Conservation (phyloP, 257 asterid genomes). For the Echium plantagineum region DNA sequence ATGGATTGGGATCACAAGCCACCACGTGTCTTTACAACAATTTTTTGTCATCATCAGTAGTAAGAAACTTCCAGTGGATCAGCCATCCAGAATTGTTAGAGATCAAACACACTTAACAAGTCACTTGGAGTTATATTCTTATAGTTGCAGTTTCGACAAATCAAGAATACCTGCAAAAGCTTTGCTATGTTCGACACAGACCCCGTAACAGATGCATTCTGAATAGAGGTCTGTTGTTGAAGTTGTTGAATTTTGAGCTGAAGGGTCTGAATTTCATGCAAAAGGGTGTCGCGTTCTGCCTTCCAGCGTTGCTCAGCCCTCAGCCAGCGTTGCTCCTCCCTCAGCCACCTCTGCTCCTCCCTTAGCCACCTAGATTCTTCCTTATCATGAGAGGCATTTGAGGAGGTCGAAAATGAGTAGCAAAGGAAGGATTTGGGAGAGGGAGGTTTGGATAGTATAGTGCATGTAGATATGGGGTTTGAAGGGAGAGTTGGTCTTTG, state of each 20-base stretch:
- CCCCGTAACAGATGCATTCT: conserved; percentile 42
- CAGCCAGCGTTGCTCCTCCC: conserved; percentile 91
- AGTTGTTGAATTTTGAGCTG: conserved; percentile 49
- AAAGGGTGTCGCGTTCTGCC: conserved; percentile 47
- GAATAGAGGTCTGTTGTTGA: conserved; percentile 37
- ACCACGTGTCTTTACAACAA: too few species aligned
- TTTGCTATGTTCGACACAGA: conserved; percentile 44
- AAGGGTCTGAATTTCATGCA: conserved; percentile 48
- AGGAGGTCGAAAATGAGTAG: conserved; percentile 28
- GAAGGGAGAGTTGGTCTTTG: conserved; percentile 3
- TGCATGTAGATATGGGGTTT: neutral
- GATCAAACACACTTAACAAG: too few species aligned
- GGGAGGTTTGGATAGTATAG: neutral
- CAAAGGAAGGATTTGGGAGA: conserved; percentile 40
- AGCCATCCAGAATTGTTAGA: too few species aligned
- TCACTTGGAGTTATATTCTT: too few species aligned
- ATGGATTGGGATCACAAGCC: too few species aligned
- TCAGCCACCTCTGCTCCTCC: conserved; percentile 91
- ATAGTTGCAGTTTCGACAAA: too few species aligned
- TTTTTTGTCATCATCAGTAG: too few species aligned
- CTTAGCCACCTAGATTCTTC: conserved; percentile 81
- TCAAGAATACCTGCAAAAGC: conserved; percentile 46
- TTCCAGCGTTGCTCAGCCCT: conserved; percentile 79
- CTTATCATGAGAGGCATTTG: conserved; percentile 29
- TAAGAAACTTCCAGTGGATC: too few species aligned